phyloP scores from a whole-genome alignment of 257 asterid species.

The Eucommia ulmoides region DNA sequence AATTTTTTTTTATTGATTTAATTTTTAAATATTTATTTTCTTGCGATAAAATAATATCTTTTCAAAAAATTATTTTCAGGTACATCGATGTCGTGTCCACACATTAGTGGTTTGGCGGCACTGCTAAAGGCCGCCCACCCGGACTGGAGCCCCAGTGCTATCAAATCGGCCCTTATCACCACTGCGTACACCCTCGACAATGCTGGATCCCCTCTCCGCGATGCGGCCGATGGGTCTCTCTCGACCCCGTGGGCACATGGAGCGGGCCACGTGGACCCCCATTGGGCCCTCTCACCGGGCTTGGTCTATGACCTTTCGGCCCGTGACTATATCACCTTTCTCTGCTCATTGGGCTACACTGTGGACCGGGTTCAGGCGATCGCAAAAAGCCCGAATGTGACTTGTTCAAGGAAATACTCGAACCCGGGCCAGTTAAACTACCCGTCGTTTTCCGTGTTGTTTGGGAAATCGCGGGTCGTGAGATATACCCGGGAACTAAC shows the following conservation, averaged over 20 bases:
- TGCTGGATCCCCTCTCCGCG: slow-evolving; percentile 26
- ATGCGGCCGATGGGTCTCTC: slow-evolving; percentile 21
- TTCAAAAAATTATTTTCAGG: too few relatives aligned
- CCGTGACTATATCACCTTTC: slow-evolving; percentile 27
- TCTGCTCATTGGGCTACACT: slow-evolving; percentile 37
- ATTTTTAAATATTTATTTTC: too few relatives aligned
- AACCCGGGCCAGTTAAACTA: slow-evolving; percentile 83
- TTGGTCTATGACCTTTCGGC: slow-evolving; percentile 25
- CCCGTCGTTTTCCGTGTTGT: slow-evolving; percentile 67
- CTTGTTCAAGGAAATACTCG: slow-evolving; percentile 34
- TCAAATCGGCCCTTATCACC: slow-evolving; percentile 45
- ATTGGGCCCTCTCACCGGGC: slow-evolving; percentile 36
- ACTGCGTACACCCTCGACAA: slow-evolving; percentile 31
- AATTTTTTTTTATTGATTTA: too few relatives aligned
- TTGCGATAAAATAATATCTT: too few relatives aligned
- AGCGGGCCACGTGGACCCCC: slow-evolving; percentile 41
- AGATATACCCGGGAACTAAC: slow-evolving; percentile 52
- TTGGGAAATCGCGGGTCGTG: slow-evolving; percentile 50
- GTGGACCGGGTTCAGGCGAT: slow-evolving; percentile 29
- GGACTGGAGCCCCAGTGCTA: slow-evolving; percentile 36
- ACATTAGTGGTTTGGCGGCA: slow-evolving; percentile 41
- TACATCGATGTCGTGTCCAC: slow-evolving; percentile 50
- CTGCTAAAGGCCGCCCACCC: slow-evolving; percentile 39
- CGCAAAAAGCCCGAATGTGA: slow-evolving; percentile 38
- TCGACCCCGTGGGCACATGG: slow-evolving; percentile 32